These are phyloP conservation scores for Xylaria sp. DNA, from an alignment of 2,329 filamentous ascomycete genomes.

Conservation along the genomic window DNA sequence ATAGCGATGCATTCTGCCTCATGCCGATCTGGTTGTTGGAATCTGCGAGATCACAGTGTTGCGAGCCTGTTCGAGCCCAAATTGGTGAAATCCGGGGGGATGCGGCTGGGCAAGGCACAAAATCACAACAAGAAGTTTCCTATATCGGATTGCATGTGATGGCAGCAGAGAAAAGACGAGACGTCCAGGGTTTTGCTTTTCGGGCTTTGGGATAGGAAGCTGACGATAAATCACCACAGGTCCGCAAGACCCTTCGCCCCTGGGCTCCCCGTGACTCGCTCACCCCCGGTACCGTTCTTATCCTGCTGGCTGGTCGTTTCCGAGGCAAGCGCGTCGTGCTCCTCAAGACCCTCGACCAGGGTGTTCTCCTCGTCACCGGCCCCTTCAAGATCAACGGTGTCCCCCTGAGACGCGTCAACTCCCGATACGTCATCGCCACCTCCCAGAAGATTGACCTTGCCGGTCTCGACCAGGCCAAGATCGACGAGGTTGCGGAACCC, in stretches of 20 bases:
- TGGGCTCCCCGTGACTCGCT: slow-evolving; percentile 89
- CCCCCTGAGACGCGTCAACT: slow-evolving; percentile 92
- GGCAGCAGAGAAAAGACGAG: slow-evolving; percentile 8
- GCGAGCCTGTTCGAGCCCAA: background rate
- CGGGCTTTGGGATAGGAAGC: slow-evolving; percentile 12
- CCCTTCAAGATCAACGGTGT: slow-evolving; percentile 99
- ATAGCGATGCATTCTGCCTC: slow-evolving; percentile 30
- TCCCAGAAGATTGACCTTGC: slow-evolving; percentile 85
- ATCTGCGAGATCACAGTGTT: slow-evolving; percentile 6
- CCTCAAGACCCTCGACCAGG: slow-evolving; percentile 96
- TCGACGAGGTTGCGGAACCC: slow-evolving; percentile 76
- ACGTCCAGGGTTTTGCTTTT: background rate
- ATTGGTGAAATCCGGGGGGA: background rate
- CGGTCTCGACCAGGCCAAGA: slow-evolving; percentile 90
- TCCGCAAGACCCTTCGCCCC: slow-evolving; percentile 91
- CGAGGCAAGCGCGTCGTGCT: slow-evolving; percentile 99
- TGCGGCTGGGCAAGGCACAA: slow-evolving; percentile 3
- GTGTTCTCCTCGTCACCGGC: slow-evolving; percentile 98
- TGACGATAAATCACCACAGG: slow-evolving; percentile 61
- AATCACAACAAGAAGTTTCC: slow-evolving; percentile 10
- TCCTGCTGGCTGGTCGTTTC: slow-evolving; percentile 99
- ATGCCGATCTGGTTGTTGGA: background rate
- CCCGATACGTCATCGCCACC: slow-evolving; percentile 93
- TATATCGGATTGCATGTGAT: slow-evolving; percentile 31
- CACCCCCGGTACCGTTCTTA: slow-evolving; percentile 94